Evolutionary conservation across 2,329 filamentous ascomycete genomes (phyloP), one percentile per base, ranked within the genome.

Genomic region (Colletotrichum spaethianum): DNA sequence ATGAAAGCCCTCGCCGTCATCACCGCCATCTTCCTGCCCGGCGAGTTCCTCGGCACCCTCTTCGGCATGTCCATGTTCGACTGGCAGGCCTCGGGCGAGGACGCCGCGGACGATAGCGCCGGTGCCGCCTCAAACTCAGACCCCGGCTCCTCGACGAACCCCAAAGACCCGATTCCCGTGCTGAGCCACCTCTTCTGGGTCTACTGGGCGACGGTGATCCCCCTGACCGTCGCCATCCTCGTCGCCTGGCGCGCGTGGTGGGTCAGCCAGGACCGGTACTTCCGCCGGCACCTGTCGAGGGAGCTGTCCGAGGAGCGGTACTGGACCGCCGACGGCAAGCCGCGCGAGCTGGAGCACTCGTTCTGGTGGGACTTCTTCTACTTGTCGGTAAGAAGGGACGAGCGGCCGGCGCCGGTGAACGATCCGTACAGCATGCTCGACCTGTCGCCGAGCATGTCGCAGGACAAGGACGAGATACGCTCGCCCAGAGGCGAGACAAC

Each of bases 41-140:
- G 84, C 56, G 84, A 86, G 67, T 86, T 84, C 73, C 82, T 86
- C 44, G 82, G 82, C 33, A 84, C 83, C 8, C 78, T 86, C 2
- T 86, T 86, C 72, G 84, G 84, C 60, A 84, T 85, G 77, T 83
- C 83, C 57, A 85, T 86, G 81, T 86, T 86, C 73, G 82, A 86
- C 75, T 85, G 83, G 82, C 78, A 82, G n/a, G 81, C 80, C 1
- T 77, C 77, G 1, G 76, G 79, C n/a, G 75, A 80, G 36, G 82
- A 83, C 63, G 76, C 78, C 2, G 61, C 70, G 3, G 73, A 65
- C n/a, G 69, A 75, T 8, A 46, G 50, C 23, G 63, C 33, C 46
- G 33, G 26, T 20, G 63, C 33, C 31, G 61, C n/a, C 38, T 18
- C 16, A 38, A 33, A 31, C 14, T 38, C 53, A 3, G 70, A 60